Percentiles rank a stretch among this genome's conserved stretches.
Conservation (phyloP, 495 filamentous ascomycete species). For the Lasiosphaeris hirsuta region DNA sequence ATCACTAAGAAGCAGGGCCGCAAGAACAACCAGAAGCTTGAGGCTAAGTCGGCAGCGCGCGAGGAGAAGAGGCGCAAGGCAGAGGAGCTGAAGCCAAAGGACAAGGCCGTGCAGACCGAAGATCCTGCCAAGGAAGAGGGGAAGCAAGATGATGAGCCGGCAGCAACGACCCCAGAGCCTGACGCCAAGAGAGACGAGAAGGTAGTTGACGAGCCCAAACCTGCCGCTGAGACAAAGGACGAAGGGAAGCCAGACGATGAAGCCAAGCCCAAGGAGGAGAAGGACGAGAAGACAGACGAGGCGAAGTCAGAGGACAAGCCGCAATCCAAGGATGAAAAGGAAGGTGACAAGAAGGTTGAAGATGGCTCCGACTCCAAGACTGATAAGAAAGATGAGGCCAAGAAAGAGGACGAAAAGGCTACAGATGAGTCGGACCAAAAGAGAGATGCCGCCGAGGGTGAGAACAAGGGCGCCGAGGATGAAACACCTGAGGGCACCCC, state of each 20-base stretch:
- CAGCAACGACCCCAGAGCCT: conserved; percentile 19
- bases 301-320: conserved; percentile 9
- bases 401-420: conserved; percentile 2
- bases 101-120: conserved; percentile 40
- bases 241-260: conserved; percentile 32
- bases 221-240: conserved; percentile 17
- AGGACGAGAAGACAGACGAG: conserved; percentile 3
- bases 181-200: conserved; percentile 6
- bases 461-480: conserved; percentile 16
- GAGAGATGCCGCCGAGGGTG: conserved; percentile 1
- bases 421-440: background rate
- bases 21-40: conserved; percentile 40
- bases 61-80: conserved; percentile 38
- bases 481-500: conserved; percentile 24
- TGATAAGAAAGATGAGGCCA: conserved; percentile 13
- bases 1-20: conserved; percentile 45
- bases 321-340: conserved; percentile 13
- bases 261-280: conserved; percentile 5
- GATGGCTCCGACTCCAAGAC: conserved; percentile 9
- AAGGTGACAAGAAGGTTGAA: conserved; percentile 10
- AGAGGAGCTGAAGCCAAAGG: conserved; percentile 40
- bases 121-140: conserved; percentile 20
- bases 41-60: conserved; percentile 32
- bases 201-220: background rate
- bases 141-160: conserved; percentile 29